Conservation (phyloP, 129 eudicot species). For the Pulicaria dysenterica region DNA sequence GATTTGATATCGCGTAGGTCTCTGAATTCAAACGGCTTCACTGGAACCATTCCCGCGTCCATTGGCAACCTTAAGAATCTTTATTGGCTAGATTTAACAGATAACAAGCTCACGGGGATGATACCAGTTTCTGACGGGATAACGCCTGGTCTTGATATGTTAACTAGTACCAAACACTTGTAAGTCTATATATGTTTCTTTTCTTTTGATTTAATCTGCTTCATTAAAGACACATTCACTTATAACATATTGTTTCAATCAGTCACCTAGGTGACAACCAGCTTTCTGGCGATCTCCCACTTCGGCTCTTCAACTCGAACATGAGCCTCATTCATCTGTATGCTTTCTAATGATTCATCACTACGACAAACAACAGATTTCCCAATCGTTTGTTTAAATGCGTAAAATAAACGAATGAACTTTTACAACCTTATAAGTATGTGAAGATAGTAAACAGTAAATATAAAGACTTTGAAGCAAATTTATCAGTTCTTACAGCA, state of each 20-base stretch:
- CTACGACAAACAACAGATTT: not conserved
- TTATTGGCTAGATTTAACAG: conserved; percentile 75
- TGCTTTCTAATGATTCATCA: conserved; percentile 23
- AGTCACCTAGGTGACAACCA: conserved; percentile 73
- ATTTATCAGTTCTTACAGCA: no score
- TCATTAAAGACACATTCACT: not conserved
- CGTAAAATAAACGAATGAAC: no score
- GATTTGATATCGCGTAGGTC: conserved; percentile 47
- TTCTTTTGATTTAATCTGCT: not conserved
- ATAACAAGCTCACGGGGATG: conserved; percentile 58
- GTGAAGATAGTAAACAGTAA: no score
- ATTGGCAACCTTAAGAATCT: conserved; percentile 61
- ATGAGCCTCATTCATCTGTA: conserved; percentile 65
- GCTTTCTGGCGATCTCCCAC: conserved; percentile 65
- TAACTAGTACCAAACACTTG: conserved; percentile 61
- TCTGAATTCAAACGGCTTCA: conserved; percentile 60
- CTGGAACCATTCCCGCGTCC: conserved; percentile 66
- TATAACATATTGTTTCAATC: not conserved
- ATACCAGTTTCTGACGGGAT: conserved; percentile 66
- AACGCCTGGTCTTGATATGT: conserved; percentile 72
- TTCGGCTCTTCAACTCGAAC: conserved; percentile 46
- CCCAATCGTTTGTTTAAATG: no score
- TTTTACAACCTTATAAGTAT: no score
- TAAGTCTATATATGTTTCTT: conserved; percentile 22
- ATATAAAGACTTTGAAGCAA: no score